phyloP scores from a whole-genome alignment of 2,329 filamentous ascomycete genomes.

The Colletotrichum camelliae region DNA sequence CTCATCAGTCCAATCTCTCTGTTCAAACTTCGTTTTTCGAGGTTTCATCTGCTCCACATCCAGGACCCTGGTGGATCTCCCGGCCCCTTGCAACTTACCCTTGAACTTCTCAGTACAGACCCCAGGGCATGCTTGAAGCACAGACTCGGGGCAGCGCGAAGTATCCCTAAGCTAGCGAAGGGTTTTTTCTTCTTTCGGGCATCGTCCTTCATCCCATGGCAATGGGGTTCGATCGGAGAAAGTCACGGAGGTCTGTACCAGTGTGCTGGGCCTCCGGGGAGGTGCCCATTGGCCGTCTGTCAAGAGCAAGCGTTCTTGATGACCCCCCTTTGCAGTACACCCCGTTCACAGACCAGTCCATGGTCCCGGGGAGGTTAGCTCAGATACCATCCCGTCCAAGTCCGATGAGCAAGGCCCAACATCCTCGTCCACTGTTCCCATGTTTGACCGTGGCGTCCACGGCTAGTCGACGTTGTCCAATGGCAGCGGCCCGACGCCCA shows the following conservation, averaged over 20 bases:
- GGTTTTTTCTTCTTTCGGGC: constrained; percentile 9
- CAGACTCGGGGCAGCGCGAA: background rate
- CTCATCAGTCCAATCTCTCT: background rate
- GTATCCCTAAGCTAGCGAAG: background rate
- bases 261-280: constrained; percentile 17
- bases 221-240: constrained; percentile 1
- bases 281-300: constrained; percentile 5
- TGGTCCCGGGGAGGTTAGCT: background rate
- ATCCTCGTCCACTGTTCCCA: constrained; percentile 10
- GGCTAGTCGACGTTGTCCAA: constrained; percentile 11
- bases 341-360: background rate
- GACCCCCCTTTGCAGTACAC: background rate
- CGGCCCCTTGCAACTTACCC: constrained; percentile 14
- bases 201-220: constrained; percentile 1
- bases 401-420: background rate
- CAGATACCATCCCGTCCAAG: constrained; percentile 1
- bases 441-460: constrained; percentile 16
- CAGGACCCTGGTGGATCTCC: constrained; percentile 8
- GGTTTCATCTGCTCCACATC: constrained; percentile 17
- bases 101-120: background rate
- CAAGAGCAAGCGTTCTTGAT: constrained; percentile 1
- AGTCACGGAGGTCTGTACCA: constrained; percentile 8
- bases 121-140: background rate
- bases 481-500: background rate
- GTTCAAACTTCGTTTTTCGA: constrained; percentile 12